Percentiles rank a stretch among this genome's conserved stretches.
phyloP scores from a whole-genome alignment of 2,329 filamentous ascomycete genomes.

The Conoideocrella luteorostrata region DNA sequence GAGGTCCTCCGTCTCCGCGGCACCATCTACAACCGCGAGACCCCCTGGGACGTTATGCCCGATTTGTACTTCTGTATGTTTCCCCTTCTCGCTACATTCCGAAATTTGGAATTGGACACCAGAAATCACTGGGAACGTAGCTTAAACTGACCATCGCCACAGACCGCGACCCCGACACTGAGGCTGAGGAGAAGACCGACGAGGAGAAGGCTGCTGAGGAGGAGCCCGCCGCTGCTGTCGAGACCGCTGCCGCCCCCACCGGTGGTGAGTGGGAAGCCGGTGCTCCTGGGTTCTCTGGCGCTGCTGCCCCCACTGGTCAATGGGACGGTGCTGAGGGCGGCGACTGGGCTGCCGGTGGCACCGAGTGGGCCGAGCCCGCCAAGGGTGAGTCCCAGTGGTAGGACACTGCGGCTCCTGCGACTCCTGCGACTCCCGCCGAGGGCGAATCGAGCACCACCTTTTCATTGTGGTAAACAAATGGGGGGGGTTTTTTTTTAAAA shows the following conservation, averaged over 20 bases:
- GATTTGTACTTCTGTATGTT: constrained; percentile 95
- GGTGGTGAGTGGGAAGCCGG: constrained; percentile 80
- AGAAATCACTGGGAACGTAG: no score
- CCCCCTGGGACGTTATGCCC: constrained; percentile 98
- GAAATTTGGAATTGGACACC: no score
- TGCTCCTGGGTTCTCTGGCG: constrained; percentile 62
- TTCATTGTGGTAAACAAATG: constrained; percentile 12
- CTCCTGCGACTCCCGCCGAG: constrained; percentile 14
- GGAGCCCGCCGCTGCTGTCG: constrained; percentile 76
- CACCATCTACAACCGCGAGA: constrained; percentile 91
- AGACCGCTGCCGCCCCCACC: constrained; percentile 65
- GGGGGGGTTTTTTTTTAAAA: background rate
- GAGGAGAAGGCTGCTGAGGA: constrained; percentile 86
- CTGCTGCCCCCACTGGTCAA: constrained; percentile 43
- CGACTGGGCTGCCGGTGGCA: constrained; percentile 61
- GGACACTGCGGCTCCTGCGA: constrained; percentile 20
- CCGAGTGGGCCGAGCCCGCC: constrained; percentile 60
- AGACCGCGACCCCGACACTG: constrained; percentile 97
- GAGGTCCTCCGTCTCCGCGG: constrained; percentile 98
- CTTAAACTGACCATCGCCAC: constrained; percentile 13
- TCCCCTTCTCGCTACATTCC: background rate
- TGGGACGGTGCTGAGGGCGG: constrained; percentile 52
- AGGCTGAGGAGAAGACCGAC: constrained; percentile 96
- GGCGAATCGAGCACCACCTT: constrained; percentile 5
- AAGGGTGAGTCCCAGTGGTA: constrained; percentile 49